phyloP scores from a whole-genome alignment of 805 yeast genomes.

The Candida dendrica region DNA sequence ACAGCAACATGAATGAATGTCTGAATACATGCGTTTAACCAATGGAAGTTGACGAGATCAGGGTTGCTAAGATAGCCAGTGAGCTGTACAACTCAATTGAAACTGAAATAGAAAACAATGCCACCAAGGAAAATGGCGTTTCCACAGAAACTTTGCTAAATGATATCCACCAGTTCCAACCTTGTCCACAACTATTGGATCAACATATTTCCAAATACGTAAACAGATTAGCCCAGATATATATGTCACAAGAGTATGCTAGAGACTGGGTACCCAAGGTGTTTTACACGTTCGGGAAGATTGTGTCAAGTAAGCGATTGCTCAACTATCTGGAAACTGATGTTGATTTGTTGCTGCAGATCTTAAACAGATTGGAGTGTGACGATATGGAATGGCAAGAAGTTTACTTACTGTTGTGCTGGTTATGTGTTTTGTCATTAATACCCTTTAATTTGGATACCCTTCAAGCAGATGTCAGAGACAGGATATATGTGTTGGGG shows the following conservation, averaged over 20 bases:
- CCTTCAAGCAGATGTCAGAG: conserved; percentile 25
- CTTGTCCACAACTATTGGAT: conserved; percentile 46
- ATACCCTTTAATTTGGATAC: conserved; percentile 61
- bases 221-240: conserved; percentile 21
- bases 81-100: conserved; percentile 13
- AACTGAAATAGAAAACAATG: conserved; percentile 2
- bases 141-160: conserved; percentile 8
- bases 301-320: conserved; percentile 58
- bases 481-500: conserved; percentile 29
- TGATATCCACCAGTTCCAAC: conserved; percentile 43
- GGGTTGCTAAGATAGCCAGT: conserved; percentile 22
- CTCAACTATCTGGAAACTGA: conserved; percentile 56
- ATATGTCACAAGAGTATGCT: conserved; percentile 9
- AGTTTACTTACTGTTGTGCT: conserved; percentile 46
- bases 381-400: conserved; percentile 34
- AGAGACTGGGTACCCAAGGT: conserved; percentile 20
- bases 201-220: conserved; percentile 27
- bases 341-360: conserved; percentile 37
- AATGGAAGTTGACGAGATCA: conserved; percentile 27
- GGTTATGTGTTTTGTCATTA: conserved; percentile 66
- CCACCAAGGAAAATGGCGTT: background rate
- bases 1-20: background rate
- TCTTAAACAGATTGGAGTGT: conserved; percentile 21
- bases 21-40: no score
- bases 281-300: conserved; percentile 55